A percentile compares a stretch with the other conserved stretches of the same genome.
Conservation (phyloP, 495 filamentous ascomycete genomes). For the Neurospora terricola region DNA sequence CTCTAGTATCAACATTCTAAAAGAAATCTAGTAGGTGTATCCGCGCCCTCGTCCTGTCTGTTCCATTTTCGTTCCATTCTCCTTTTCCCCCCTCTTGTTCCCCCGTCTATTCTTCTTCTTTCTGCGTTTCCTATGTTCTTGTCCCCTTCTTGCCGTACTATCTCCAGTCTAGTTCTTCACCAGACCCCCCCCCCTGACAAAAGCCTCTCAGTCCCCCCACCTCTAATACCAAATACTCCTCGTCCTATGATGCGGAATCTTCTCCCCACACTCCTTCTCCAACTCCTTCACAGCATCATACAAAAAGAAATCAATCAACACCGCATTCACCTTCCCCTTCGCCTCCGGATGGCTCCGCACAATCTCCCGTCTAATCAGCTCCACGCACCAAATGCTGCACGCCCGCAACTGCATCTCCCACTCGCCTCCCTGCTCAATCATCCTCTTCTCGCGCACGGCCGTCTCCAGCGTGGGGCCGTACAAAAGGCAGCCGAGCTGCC, state of each 20-base stretch:
- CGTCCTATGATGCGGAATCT: conserved; percentile 83
- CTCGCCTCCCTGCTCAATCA: conserved; percentile 57
- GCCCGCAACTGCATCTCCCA: conserved; percentile 86
- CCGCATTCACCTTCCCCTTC: conserved; percentile 58
- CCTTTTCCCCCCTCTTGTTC: background rate
- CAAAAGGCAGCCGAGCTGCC: conserved; percentile 68
- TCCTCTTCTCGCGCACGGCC: conserved; percentile 50
- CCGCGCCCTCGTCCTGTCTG: background rate
- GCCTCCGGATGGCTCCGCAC: conserved; percentile 58
- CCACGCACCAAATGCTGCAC: conserved; percentile 87
- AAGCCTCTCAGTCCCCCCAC: background rate
- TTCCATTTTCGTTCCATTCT: background rate
- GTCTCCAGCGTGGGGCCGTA: conserved; percentile 72
- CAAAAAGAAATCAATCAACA: conserved; percentile 91
- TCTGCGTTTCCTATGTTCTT: background rate
- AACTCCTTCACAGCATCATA: conserved; percentile 87
- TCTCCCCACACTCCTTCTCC: conserved; percentile 50
- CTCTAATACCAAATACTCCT: conserved; percentile 89
- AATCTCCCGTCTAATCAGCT: conserved; percentile 82
- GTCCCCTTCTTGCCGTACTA: background rate
- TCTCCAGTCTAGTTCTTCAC: background rate
- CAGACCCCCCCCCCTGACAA: too few species aligned
- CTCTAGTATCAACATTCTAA: background rate
- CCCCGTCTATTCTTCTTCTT: background rate
- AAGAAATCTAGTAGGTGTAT: background rate